These are phyloP conservation scores for Camellia lanceoleosa DNA, from an alignment of 148 eudicot species.

Conservation along the genomic window DNA sequence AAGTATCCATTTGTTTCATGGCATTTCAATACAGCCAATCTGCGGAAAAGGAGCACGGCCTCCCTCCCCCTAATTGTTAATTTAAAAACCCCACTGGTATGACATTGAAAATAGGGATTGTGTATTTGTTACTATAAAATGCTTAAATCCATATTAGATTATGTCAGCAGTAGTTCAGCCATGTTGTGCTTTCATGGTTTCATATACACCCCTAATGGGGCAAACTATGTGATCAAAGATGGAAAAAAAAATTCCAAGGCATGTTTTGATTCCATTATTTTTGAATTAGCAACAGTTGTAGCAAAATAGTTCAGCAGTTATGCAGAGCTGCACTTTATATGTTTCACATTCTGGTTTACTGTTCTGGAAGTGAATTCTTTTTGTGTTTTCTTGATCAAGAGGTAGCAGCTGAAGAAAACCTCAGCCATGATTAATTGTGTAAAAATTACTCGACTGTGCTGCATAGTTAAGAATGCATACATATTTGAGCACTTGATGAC, in stretches of 20 bases:
- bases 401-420: no score
- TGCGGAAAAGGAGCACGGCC: not conserved
- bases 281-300: not conserved
- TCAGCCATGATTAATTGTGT: no score
- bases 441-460: no score
- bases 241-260: not conserved
- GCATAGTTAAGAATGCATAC: no score
- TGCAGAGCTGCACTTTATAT: no score
- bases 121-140: not conserved
- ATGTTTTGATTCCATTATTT: not conserved
- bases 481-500: no score
- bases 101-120: not conserved
- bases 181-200: not conserved
- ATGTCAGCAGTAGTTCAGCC: not conserved
- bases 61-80: not conserved
- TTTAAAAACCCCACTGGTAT: not conserved
- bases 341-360: no score
- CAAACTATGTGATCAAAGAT: not conserved
- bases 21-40: not conserved
- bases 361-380: no score
- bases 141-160: not conserved
- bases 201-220: not conserved
- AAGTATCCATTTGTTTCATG: not conserved
- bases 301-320: no score
- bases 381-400: no score